Percentiles rank a stretch among this genome's conserved stretches.
phyloP scores from a whole-genome alignment of 75 land plant genomes.

The Sequoia sempervirens region DNA sequence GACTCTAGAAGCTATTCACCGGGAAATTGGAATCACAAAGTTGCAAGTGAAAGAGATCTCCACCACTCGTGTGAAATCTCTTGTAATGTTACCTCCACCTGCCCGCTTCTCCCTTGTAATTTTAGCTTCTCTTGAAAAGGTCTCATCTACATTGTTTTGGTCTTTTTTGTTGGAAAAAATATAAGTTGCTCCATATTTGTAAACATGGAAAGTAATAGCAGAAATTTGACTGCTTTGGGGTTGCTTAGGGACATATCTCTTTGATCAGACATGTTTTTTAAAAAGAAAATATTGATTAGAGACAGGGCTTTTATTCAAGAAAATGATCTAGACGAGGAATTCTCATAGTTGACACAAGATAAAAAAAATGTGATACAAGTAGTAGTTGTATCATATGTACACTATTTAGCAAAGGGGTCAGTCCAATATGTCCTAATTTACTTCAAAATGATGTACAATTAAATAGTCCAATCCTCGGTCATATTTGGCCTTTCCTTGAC shows the following conservation, averaged over 20 bases:
- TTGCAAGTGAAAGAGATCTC: constrained; percentile 39
- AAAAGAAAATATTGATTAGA: not conserved
- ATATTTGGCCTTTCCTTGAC: too few species aligned
- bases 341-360: not conserved
- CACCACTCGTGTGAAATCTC: constrained; percentile 9
- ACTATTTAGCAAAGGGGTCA: not conserved
- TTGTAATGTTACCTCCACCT: constrained; percentile 16
- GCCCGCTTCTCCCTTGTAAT: constrained; percentile 24
- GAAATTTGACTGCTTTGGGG: not conserved
- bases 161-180: not conserved
- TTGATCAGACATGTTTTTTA: not conserved
- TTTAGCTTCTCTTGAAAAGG: not conserved
- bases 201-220: not conserved
- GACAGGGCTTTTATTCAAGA: not conserved
- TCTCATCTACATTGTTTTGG: too few species aligned
- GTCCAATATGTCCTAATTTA: not conserved
- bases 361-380: not conserved
- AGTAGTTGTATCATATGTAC: not conserved
- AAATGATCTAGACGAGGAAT: not conserved
- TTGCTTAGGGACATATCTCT: not conserved
- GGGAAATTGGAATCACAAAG: constrained; percentile 34
- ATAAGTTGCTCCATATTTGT: not conserved
- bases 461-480: too few species aligned
- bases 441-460: not conserved
- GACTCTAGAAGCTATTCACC: constrained; percentile 52